phyloP scores from a whole-genome alignment of 2,329 filamentous ascomycete genomes.

The Zymoseptoria crescenta region DNA sequence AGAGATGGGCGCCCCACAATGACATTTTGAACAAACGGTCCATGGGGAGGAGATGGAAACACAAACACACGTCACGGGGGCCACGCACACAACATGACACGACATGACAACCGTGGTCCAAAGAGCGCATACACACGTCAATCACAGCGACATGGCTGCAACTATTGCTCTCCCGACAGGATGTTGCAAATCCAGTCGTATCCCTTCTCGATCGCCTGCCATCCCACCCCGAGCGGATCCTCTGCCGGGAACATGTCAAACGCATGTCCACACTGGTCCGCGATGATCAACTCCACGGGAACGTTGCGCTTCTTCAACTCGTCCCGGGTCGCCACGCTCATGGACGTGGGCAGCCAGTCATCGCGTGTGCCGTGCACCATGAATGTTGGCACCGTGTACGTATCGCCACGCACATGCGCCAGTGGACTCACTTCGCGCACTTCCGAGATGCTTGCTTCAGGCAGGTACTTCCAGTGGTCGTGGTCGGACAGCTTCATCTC shows the following conservation, averaged over 20 bases:
- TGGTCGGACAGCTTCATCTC: not conserved
- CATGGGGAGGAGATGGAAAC: too few species aligned
- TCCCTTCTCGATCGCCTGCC: not conserved
- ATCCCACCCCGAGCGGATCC: constrained; percentile 2
- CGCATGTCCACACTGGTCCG: constrained; percentile 1
- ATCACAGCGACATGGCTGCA: too few species aligned
- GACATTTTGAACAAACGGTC: too few species aligned
- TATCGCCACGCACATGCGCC: not conserved
- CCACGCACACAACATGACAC: too few species aligned
- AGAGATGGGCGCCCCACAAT: too few species aligned
- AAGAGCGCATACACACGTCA: too few species aligned
- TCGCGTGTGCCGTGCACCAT: not conserved
- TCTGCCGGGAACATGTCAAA: constrained; percentile 1
- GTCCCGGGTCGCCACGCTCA: not conserved
- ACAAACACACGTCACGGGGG: too few species aligned
- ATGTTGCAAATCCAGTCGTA: not conserved
- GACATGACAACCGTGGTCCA: too few species aligned
- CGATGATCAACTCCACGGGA: not conserved
- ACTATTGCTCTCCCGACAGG: not conserved
- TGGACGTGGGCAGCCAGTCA: not conserved
- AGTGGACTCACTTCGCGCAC: not conserved
- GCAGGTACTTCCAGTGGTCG: not conserved
- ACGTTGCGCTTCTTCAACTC: not conserved
- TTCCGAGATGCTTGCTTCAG: not conserved
- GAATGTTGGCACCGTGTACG: not conserved